phyloP scores from a whole-genome alignment of 345 rosid species.

The Eucalyptus marginata region DNA sequence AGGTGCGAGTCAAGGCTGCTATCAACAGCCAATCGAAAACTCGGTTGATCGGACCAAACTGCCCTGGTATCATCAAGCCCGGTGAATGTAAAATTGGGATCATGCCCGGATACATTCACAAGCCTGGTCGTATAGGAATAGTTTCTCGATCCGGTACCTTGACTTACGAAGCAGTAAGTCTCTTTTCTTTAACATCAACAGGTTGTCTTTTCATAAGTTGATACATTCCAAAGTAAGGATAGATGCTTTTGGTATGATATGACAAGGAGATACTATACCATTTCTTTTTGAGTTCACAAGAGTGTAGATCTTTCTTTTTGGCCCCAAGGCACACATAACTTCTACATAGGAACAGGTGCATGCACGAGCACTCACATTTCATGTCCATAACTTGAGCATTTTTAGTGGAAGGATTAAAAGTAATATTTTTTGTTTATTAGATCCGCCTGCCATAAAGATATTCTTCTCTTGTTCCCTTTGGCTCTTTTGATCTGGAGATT shows the following conservation, averaged over 20 bases:
- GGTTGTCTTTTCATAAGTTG: not conserved
- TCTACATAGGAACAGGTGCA: not conserved
- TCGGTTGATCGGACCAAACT: constrained; percentile 90
- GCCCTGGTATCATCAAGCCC: constrained; percentile 89
- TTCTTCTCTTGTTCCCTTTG: not conserved
- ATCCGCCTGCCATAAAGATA: not conserved
- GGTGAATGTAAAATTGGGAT: constrained; percentile 93
- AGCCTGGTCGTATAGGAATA: constrained; percentile 89
- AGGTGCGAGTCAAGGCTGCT: constrained; percentile 91
- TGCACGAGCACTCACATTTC: not conserved
- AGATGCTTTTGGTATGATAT: not conserved
- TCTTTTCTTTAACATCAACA: not conserved
- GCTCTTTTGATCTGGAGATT: not conserved
- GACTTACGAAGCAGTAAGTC: constrained; percentile 93
- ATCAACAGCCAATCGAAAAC: constrained; percentile 80
- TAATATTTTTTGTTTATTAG: not conserved
- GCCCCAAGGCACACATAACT: not conserved
- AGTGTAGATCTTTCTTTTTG: not conserved
- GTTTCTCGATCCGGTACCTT: constrained; percentile 95
- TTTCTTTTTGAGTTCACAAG: not conserved
- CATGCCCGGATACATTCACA: constrained; percentile 97
- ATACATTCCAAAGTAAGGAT: not conserved
- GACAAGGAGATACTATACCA: not conserved
- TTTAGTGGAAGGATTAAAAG: not conserved
- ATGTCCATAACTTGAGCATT: not conserved